Base-by-base conservation (phyloP, 2,329 filamentous ascomycete genomes). In the Penicillium decumbens region DNA sequence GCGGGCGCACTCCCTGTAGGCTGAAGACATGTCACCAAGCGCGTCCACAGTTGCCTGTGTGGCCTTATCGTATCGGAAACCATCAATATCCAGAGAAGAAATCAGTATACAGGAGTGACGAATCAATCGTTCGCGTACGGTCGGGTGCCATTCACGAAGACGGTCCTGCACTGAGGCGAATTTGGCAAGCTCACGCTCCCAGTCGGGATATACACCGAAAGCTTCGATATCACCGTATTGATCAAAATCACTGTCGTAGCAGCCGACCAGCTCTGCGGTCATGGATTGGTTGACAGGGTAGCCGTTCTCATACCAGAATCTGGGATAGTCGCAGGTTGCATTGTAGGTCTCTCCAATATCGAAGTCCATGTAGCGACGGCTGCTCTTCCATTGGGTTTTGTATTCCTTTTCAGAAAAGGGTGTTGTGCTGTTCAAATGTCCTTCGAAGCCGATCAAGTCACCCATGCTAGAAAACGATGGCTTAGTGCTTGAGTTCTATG, bases 91-190 rank as follows among this genome's bases (percentile, higher is more conserved):
- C 24, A 85, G 69, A 56, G 76, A 78, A 9, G 72, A 66, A 49
- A 85, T 82, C 28, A 80, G 72, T 64, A 85, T 79, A 65, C 82
- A 85, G 3, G 81, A 83, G 57, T 84, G 82, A 40, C 76, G 76
- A 57, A 80, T 77, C 53, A 85, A 68, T 56, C 80, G 81, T 32
- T 76, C 72, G n/a, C 77, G 70, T 0, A 84, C 81, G 5, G 75
- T 74, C 1, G 80, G 77, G 20, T 75, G 57, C 83, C 83, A 86
- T 59, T 84, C 82, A 49, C 83, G 77, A 2, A 86, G 72, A 63
- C 83, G 81, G 66, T 86, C 83, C 65, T 86, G 83, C 2, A 85
- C 82, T 43, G 79, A 82, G 42, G 81, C 81, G 65, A 85, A 86
- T 57, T 85, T 85, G 40, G 80, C 77, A 37, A 85, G 72, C 62